Evolutionary conservation across 331 rosid genomes (phyloP).

Genomic region (Arachis monticola): DNA sequence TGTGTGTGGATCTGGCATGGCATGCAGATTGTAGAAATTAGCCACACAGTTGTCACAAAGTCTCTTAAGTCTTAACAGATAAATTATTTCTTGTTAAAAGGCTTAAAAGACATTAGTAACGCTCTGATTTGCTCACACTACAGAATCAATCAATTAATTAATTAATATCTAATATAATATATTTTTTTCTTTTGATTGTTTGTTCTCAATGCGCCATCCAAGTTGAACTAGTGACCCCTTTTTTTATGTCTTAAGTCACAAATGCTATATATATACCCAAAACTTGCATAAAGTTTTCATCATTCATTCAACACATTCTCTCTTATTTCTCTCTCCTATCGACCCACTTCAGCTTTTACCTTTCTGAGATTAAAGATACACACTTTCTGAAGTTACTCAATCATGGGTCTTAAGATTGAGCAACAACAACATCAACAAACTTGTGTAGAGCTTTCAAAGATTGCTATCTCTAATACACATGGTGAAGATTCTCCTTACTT

Average conservation of each 20-base stretch:
- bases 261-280: constrained; percentile 48
- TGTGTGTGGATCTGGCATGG: constrained; percentile 47
- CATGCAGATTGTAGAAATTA: constrained; percentile 4
- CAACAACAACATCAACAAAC: constrained; percentile 45
- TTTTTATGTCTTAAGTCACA: constrained; percentile 27
- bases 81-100: constrained; percentile 37
- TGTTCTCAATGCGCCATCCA: constrained; percentile 34
- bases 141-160: constrained; percentile 41
- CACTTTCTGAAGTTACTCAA: neutral
- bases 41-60: constrained; percentile 59
- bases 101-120: constrained; percentile 31
- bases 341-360: constrained; percentile 35
- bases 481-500: constrained; percentile 96
- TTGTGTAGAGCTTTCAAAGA: constrained; percentile 61
- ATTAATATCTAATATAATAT: constrained; percentile 31
- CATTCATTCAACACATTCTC: constrained; percentile 54
- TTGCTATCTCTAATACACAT: constrained; percentile 84
- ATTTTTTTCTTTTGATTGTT: neutral
- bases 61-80: constrained; percentile 12
- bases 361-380: neutral
- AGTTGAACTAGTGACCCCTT: constrained; percentile 34
- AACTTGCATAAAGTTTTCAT: constrained; percentile 25
- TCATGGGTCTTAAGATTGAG: constrained; percentile 64
- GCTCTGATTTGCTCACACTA: constrained; percentile 53
- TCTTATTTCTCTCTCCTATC: constrained; percentile 28